Conservation (phyloP, 768 basidiomycete species). For the Mycena kentingensis region DNA sequence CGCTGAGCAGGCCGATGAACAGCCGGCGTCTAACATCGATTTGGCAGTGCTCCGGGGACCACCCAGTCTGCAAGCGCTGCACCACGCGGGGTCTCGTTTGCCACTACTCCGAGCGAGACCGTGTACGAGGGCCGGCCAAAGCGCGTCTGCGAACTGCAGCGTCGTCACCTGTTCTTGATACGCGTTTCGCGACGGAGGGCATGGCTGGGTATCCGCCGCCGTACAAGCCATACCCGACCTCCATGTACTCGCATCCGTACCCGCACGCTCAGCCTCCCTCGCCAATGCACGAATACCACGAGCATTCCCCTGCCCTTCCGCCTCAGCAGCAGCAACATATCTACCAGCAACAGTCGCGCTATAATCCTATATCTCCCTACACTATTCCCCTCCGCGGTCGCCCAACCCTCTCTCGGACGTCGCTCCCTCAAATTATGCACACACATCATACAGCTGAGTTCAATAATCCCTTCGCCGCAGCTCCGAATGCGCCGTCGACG, state of each 20-base stretch:
- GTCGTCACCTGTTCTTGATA: conserved; percentile 31
- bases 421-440: neutral
- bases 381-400: neutral
- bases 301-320: neutral
- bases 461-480: conserved; percentile 17
- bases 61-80: conserved; percentile 55
- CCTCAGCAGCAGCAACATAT: neutral
- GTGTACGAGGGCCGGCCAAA: conserved; percentile 35
- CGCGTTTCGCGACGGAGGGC: conserved; percentile 16
- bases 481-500: conserved; percentile 7
- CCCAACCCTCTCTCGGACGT: neutral
- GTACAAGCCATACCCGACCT: conserved; percentile 14
- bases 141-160: conserved; percentile 32
- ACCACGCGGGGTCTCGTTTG: conserved; percentile 51
- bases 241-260: neutral
- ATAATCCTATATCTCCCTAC: neutral
- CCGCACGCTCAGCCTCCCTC: no score
- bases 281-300: neutral
- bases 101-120: conserved; percentile 42
- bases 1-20: neutral
- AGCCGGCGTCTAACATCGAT: neutral
- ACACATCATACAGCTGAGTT: no score
- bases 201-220: conserved; percentile 6
- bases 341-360: neutral
- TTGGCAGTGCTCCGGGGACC: conserved; percentile 57